These are phyloP conservation scores for Monosporascus sp. DNA, from an alignment of 2,329 filamentous ascomycete genomes.

Conservation along the genomic window DNA sequence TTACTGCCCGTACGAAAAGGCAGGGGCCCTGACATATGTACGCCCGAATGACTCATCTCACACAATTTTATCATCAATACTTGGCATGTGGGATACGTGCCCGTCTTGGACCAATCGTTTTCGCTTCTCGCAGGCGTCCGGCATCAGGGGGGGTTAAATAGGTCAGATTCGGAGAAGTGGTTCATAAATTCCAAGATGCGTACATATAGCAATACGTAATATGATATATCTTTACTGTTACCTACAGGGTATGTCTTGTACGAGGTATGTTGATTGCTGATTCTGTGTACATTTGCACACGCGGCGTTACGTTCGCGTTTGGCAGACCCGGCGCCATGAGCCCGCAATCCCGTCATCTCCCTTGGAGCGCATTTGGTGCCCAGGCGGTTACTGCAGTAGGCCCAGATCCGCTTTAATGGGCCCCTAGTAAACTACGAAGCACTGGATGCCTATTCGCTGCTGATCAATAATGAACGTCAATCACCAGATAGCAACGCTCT, in stretches of 20 bases:
- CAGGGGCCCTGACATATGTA: background rate
- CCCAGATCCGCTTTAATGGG: no score
- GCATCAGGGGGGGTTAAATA: background rate
- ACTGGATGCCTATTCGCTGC: no score
- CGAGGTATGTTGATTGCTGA: background rate
- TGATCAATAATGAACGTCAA: no score
- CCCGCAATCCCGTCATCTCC: background rate
- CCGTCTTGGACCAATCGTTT: background rate
- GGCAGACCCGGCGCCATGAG: background rate
- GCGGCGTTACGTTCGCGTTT: background rate
- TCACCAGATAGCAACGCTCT: no score
- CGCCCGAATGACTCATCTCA: background rate
- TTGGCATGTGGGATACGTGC: background rate
- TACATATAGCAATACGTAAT: background rate
- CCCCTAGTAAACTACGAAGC: no score
- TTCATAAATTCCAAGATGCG: background rate
- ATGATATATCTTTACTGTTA: no score
- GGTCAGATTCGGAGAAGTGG: background rate
- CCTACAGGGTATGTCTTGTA: no score
- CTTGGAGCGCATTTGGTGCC: background rate
- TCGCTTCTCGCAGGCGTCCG: background rate
- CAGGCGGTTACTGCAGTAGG: no score
- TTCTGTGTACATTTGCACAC: background rate
- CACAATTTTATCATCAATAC: background rate
- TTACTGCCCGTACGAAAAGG: background rate